These are phyloP conservation scores for Rhypophila decipiens DNA, from an alignment of 495 filamentous ascomycete genomes.

Conservation along the genomic window DNA sequence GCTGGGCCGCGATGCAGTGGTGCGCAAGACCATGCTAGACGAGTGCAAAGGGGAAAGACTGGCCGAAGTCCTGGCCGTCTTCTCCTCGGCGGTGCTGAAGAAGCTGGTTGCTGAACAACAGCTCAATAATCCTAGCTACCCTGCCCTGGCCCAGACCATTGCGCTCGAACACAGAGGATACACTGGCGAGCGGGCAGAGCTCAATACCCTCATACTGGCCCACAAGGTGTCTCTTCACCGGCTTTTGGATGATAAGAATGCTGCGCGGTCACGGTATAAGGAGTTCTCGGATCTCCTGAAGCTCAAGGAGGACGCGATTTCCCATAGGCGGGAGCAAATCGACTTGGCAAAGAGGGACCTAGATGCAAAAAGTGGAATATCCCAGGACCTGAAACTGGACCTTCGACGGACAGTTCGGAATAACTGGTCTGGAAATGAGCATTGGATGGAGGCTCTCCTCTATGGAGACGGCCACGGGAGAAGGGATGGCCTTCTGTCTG, in stretches of 20 bases:
- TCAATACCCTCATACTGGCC: slow-evolving; percentile 64
- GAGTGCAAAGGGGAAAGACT: slow-evolving; percentile 81
- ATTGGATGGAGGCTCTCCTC: slow-evolving; percentile 61
- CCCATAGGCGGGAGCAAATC: slow-evolving; percentile 35
- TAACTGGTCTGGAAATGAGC: slow-evolving; percentile 68
- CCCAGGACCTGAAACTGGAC: slow-evolving; percentile 31
- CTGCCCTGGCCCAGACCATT: slow-evolving; percentile 51
- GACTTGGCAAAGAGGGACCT: slow-evolving; percentile 11
- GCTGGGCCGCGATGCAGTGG: slow-evolving; percentile 65
- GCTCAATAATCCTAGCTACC: slow-evolving; percentile 20
- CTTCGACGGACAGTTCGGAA: slow-evolving; percentile 50
- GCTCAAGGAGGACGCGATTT: slow-evolving; percentile 35
- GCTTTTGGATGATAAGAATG: slow-evolving; percentile 49
- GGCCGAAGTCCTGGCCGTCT: slow-evolving; percentile 70
- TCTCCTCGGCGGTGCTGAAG: slow-evolving; percentile 74
- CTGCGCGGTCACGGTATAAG: slow-evolving; percentile 40
- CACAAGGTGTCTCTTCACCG: slow-evolving; percentile 59
- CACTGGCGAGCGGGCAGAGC: slow-evolving; percentile 49
- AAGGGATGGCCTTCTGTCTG: slow-evolving; percentile 57
- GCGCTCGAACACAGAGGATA: slow-evolving; percentile 56
- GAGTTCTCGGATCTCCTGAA: slow-evolving; percentile 57
- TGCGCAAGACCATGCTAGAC: slow-evolving; percentile 87
- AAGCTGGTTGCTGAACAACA: slow-evolving; percentile 50
- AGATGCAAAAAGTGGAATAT: slow-evolving; percentile 16
- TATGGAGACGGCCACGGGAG: slow-evolving; percentile 54